Evolutionary conservation across 2,329 filamentous ascomycete species (phyloP), one percentile per base, ranked within the genome.

Genomic region (Pyrenochaeta sp.): DNA sequence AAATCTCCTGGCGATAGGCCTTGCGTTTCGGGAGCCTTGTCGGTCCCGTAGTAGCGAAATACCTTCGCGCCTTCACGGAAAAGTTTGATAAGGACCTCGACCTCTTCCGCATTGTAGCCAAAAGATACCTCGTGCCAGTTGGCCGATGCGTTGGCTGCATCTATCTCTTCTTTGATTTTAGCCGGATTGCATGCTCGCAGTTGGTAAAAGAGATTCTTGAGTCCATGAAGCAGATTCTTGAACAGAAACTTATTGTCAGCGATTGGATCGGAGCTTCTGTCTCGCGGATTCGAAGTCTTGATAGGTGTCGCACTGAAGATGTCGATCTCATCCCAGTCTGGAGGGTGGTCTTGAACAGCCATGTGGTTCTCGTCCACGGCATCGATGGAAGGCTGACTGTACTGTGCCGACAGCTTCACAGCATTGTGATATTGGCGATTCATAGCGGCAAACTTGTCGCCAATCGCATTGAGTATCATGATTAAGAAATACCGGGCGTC

Each of bases 231-330:
- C 6, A 99, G 82, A 65, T 97, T 99, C 77, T 93, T 93, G 81
- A 99, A 99, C 4, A 99, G 81, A 68, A 99, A 98, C 72, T 98
- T 97, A 82, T 99, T 99, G 77, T 99, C 96, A 2, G 89, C 88
- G 15, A 99, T 93, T 0, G 95, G 94, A 72, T 98, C 93, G 13
- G 90, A 89, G 55, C 90, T 92, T 58, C 94, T 86, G 65, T 99
- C 95, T 47, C 93, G 88, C 7, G 93, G 91, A 70, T 95, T 97
- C 0, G 92, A 91, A 0, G 92, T 95, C 79, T 96, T 97, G 79
- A 99, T 98, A 0, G 95, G 96, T 72, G 94, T 95, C 2, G 95
- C 95, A 44, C 87, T 91, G 79, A 98, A 99, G 47, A 99, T 97
- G 77, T 99, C 96, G 40, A 95, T 94, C 78, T 98, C 93, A 70